These are phyloP conservation scores for Tylopilus sp. DNA, from an alignment of 768 basidiomycete genomes.

Conservation along the genomic window DNA sequence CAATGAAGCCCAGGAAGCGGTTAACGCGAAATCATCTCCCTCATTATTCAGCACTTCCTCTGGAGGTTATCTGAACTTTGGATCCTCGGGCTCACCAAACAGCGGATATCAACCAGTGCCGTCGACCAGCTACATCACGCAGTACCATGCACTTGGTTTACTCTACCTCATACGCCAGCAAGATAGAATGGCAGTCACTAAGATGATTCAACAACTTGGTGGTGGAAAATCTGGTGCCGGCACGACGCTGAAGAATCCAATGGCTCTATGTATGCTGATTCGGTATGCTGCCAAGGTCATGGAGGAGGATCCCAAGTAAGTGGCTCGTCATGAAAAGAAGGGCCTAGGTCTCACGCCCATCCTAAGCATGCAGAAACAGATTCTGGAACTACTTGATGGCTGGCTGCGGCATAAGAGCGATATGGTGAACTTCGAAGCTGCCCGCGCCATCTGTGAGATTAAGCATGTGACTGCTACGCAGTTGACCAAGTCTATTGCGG, in stretches of 20 bases:
- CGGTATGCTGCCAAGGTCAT: constrained; percentile 98
- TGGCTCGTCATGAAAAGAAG: background rate
- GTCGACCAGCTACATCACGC: constrained; percentile 89
- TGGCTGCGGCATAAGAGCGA: constrained; percentile 99
- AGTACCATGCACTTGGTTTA: constrained; percentile 94
- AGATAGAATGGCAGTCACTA: constrained; percentile 98
- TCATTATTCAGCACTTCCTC: constrained; percentile 60
- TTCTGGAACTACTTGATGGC: constrained; percentile 90
- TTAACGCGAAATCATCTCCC: constrained; percentile 78
- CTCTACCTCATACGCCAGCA: constrained; percentile 94
- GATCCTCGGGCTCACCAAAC: constrained; percentile 47
- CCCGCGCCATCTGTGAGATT: constrained; percentile 96
- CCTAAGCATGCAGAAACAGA: constrained; percentile 83
- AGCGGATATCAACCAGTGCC: constrained; percentile 73
- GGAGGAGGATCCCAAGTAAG: constrained; percentile 98
- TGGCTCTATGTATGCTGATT: constrained; percentile 98
- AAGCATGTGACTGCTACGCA: constrained; percentile 75
- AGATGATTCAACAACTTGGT: constrained; percentile 98
- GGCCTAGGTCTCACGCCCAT: background rate
- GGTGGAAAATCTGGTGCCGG: constrained; percentile 83
- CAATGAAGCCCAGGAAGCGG: constrained; percentile 97
- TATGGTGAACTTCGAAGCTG: constrained; percentile 99
- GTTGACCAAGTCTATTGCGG: constrained; percentile 83
- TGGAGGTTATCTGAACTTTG: constrained; percentile 73
- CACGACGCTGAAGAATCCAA: constrained; percentile 86